Evolutionary conservation across 805 yeast species (phyloP).

Genomic region (Hanseniaspora thailandica): DNA sequence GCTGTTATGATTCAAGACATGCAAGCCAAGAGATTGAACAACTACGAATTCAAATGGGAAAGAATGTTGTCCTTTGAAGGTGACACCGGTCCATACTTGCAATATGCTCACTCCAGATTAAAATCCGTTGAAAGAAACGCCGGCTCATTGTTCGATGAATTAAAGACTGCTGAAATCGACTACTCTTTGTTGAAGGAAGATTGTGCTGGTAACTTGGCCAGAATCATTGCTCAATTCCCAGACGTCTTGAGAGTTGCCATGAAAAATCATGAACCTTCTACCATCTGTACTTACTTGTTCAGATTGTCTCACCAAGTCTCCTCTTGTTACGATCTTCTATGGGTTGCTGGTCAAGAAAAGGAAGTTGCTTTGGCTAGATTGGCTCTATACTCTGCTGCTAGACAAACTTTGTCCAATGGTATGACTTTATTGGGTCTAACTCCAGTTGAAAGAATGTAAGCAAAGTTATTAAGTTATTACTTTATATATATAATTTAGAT

Average conservation of each 20-base stretch:
- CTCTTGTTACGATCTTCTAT: constrained; percentile 85
- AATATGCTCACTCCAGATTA: constrained; percentile 94
- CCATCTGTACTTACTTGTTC: constrained; percentile 87
- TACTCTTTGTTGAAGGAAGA: constrained; percentile 52
- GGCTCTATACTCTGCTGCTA: constrained; percentile 80
- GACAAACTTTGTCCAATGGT: constrained; percentile 82
- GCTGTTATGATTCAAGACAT: constrained; percentile 99
- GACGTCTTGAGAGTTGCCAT: constrained; percentile 74
- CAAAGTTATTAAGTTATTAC: background rate
- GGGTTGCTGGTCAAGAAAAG: constrained; percentile 93
- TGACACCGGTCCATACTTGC: constrained; percentile 97
- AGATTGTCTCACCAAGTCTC: constrained; percentile 86
- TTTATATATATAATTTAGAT: no score
- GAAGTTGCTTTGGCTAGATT: constrained; percentile 81
- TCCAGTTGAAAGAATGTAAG: constrained; percentile 96
- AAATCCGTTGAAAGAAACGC: constrained; percentile 89
- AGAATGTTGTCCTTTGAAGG: constrained; percentile 98
- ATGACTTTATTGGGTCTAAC: constrained; percentile 81
- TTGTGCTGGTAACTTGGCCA: constrained; percentile 56
- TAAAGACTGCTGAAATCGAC: constrained; percentile 40
- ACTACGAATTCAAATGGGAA: constrained; percentile 94
- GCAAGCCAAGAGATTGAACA: constrained; percentile 93
- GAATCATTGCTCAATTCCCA: constrained; percentile 80
- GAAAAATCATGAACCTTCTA: constrained; percentile 82
- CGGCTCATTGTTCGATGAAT: constrained; percentile 33